phyloP scores from a whole-genome alignment of 2,329 filamentous ascomycete species.

The Aureobasidium sp. region DNA sequence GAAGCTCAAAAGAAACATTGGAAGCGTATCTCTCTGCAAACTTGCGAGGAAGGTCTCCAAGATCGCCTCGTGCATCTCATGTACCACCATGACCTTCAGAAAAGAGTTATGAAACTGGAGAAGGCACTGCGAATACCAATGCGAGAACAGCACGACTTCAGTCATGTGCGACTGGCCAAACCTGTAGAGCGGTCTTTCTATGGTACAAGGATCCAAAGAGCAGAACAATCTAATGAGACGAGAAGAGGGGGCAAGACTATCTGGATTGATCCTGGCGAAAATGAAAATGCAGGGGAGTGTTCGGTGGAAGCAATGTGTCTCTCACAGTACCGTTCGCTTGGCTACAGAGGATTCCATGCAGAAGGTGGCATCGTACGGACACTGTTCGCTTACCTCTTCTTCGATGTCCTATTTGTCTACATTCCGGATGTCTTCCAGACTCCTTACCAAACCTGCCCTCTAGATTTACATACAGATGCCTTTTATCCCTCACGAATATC shows the following conservation, averaged over 20 bases:
- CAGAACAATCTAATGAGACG: slow-evolving; percentile 22
- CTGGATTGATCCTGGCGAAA: slow-evolving; percentile 66
- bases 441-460: slow-evolving; percentile 83
- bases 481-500: slow-evolving; percentile 82
- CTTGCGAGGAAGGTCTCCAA: slow-evolving; percentile 80
- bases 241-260: slow-evolving; percentile 62
- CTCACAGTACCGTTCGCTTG: slow-evolving; percentile 70
- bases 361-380: slow-evolving; percentile 92
- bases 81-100: slow-evolving; percentile 86
- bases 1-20: slow-evolving; percentile 73
- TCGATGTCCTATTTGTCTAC: slow-evolving; percentile 86
- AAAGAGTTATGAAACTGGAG: slow-evolving; percentile 86
- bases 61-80: slow-evolving; percentile 86
- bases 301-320: slow-evolving; percentile 93
- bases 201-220: slow-evolving; percentile 62
- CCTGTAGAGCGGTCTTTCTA: slow-evolving; percentile 68
- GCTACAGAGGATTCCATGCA: slow-evolving; percentile 91
- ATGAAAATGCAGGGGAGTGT: slow-evolving; percentile 56
- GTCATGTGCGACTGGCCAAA: slow-evolving; percentile 70
- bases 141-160: slow-evolving; percentile 86
- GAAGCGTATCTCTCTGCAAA: slow-evolving; percentile 67
- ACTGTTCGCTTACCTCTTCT: slow-evolving; percentile 75
- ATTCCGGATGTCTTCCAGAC: slow-evolving; percentile 97
- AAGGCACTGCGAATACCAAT: slow-evolving; percentile 74
- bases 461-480: slow-evolving; percentile 87